Percentiles rank a stretch among this genome's conserved stretches.
Evolutionary conservation across 805 yeast species (phyloP).

Genomic region (Jamesozyma jinghongensis): DNA sequence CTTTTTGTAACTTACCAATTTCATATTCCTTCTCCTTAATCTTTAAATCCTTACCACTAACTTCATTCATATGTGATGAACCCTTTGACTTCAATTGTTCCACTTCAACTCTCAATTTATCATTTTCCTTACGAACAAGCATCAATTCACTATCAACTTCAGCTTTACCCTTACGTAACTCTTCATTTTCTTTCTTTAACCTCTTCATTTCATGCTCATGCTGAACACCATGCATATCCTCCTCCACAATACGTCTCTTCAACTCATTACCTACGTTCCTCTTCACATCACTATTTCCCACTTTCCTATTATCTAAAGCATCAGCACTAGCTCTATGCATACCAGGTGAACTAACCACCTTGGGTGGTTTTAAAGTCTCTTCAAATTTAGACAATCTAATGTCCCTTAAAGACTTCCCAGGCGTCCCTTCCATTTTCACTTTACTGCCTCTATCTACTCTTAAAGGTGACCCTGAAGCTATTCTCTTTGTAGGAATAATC

Average conservation of each 20-base stretch:
- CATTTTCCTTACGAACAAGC: not conserved
- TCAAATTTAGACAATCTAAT: conserved; percentile 1
- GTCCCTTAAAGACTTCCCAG: conserved; percentile 1
- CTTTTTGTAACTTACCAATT: conserved; percentile 17
- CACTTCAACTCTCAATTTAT: conserved; percentile 12
- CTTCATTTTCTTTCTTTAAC: conserved; percentile 1
- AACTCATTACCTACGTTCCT: too few species aligned
- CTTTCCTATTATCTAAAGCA: too few species aligned
- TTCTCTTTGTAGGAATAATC: conserved; percentile 53
- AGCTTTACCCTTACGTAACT: not conserved
- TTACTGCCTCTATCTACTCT: conserved; percentile 29
- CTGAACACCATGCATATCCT: too few species aligned
- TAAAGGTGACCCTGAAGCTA: conserved; percentile 59
- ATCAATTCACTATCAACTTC: not conserved
- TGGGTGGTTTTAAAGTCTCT: too few species aligned
- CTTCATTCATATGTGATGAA: not conserved
- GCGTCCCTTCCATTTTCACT: too few species aligned
- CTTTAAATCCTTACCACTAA: conserved; percentile 14
- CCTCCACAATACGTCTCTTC: too few species aligned
- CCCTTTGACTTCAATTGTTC: conserved; percentile 1
- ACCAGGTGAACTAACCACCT: too few species aligned
- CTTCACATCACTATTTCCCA: too few species aligned
- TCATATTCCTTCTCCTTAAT: conserved; percentile 18
- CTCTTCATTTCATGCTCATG: not conserved
- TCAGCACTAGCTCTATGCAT: too few species aligned